These are phyloP conservation scores for Amoebophrya sp. DNA, from an alignment of 169 alveolate genomes.

Conservation along the genomic window DNA sequence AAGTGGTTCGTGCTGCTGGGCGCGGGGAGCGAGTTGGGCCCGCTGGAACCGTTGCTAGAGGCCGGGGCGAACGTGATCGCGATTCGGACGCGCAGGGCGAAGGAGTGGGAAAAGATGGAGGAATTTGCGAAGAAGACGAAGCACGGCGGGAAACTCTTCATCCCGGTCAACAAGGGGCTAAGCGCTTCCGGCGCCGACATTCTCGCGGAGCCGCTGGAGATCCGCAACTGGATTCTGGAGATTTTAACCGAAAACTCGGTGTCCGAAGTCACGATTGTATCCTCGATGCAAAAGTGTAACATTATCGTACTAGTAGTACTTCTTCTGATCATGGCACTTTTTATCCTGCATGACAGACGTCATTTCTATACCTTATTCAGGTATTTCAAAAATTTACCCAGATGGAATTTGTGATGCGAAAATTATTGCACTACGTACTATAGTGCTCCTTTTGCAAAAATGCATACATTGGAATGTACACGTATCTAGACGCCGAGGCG, in stretches of 20 bases:
- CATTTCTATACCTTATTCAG: no score
- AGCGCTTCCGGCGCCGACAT: neutral
- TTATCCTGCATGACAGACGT: no score
- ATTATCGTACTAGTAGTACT: no score
- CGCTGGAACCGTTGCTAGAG: neutral
- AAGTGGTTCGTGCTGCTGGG: neutral
- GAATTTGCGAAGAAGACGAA: neutral
- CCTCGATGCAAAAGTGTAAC: no score
- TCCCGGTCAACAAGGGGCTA: neutral
- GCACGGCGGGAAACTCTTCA: neutral
- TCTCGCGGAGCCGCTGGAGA: neutral
- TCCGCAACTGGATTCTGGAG: neutral
- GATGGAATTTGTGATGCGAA: no score
- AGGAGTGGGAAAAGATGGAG: slow-evolving; percentile 3
- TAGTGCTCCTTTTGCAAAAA: no score
- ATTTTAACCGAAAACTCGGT: no score
- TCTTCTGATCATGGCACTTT: no score
- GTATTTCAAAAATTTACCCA: no score
- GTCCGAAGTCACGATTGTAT: no score
- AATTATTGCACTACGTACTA: no score
- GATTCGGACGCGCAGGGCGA: neutral
- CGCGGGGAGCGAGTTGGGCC: neutral
- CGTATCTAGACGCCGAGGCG: neutral
- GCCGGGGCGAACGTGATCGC: neutral
- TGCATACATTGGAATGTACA: neutral